Evolutionary conservation across 2,329 filamentous ascomycete species (phyloP).

Genomic region (Xylariomycetidae sp.): DNA sequence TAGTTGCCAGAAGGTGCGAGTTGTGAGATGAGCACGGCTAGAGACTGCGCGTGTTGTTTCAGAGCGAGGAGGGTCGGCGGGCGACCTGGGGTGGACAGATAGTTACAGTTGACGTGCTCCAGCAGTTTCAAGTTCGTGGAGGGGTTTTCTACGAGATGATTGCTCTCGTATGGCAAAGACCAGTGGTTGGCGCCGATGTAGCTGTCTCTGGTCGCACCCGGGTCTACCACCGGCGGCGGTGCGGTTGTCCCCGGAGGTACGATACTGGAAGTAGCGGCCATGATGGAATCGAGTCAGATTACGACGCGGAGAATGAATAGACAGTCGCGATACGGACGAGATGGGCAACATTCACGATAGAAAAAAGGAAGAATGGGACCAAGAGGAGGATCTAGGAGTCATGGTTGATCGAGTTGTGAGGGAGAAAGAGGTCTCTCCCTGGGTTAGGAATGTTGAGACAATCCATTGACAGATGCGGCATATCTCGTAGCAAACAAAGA

Average conservation of each 20-base stretch:
- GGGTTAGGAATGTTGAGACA: constrained; percentile 15
- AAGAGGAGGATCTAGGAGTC: constrained; percentile 9
- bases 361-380: constrained; percentile 1
- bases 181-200: constrained; percentile 36
- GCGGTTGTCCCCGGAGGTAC: too few species aligned
- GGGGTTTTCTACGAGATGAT: constrained; percentile 31
- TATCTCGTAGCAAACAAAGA: constrained; percentile 9
- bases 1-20: constrained; percentile 35
- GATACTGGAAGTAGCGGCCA: constrained; percentile 5
- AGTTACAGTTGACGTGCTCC: constrained; percentile 52
- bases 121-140: constrained; percentile 28
- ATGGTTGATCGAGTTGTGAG: constrained; percentile 21
- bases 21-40: constrained; percentile 46
- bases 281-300: too few species aligned
- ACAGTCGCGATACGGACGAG: too few species aligned
- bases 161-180: constrained; percentile 36
- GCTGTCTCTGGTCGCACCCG: constrained; percentile 23
- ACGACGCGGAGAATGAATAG: too few species aligned
- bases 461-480: constrained; percentile 13
- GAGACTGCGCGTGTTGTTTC: constrained; percentile 57
- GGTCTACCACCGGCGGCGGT: background rate
- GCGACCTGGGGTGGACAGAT: constrained; percentile 47
- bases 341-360: too few species aligned
- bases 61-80: constrained; percentile 52
- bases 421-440: constrained; percentile 10